Base-by-base conservation (phyloP, 768 basidiomycete species). In the Leucocoprinus birnbaumii region DNA sequence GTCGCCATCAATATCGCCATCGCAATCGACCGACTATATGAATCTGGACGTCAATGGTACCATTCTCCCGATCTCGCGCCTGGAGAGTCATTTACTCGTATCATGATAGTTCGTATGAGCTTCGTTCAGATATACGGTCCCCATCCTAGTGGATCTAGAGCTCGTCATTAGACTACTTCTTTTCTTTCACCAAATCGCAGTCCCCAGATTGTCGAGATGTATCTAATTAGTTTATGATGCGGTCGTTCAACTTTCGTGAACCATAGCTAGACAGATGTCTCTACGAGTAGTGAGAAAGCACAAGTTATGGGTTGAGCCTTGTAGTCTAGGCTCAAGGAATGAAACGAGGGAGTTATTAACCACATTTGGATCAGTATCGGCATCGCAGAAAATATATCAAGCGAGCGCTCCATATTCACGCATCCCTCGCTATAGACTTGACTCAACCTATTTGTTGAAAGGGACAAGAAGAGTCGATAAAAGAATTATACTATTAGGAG, bases 401-500 rank as follows among this genome's bases (percentile, higher is more conserved):
- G 27, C 27, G 14, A 14, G 27, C 2, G 14, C 4, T n/a, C 13
- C 9, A 16, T 5, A 16, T 38, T 14, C 16, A n/a, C 38, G 38
- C 38, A 38, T 38, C 38, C 9, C 11, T 38, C 38, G 38, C 11
- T 14, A 16, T 14, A n/a, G 38, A n/a, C 6, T 14, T 38, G 38
- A 38, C 11, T 47, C 9, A 26, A 48, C 16, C 26, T 31, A 10
- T 48, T 21, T 18, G 19, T 35, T 48, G 31, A 34, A 48, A 48
- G 27, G 47, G 10, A 31, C 31, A 48, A 31, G 27, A 48, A 38
- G 38, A 34, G 47, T 21, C 31, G n/a, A 19, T 10, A 48, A 48
- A 48, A 48, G 31, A 27, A 27, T 48, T 31, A 48, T 48, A 19
- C 47, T 48, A 48, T 35, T 48, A 35, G 47, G 47, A 27, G 24